Base-by-base conservation (phyloP, 2,329 filamentous ascomycete species). In the Exophiala aquamarina region DNA sequence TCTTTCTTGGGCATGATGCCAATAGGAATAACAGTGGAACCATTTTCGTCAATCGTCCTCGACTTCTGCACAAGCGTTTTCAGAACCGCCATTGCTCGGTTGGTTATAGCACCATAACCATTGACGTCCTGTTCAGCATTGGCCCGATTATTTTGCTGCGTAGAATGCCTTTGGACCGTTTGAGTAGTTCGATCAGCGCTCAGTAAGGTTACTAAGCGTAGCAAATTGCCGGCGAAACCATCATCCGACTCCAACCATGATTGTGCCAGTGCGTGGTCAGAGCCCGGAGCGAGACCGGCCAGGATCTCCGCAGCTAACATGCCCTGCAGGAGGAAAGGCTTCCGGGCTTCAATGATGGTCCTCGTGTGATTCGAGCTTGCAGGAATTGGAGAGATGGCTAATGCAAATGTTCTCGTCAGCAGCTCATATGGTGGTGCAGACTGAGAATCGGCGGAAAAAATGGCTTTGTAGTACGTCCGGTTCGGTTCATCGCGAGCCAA, bases 401-500 rank as follows among this genome's bases (percentile, higher is more conserved):
- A 76, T 3, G 82, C 90, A 66, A 98, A 97, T 1, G 90, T 81
- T 48, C 87, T 83, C 0, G 91, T 96, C 3, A 97, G 74, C 10
- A 97, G 77, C 53, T 96, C 90, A 58, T 84, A 84, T 0, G 87
- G 80, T 6, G 83, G 76, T 1, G 74, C 75, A 8, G 81, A 78
- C 13, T 73, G 72, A 5, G 82, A 77, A 59, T 95, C 90, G 5
- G 84, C 77, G 15, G 83, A 75, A 60, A 97, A 94, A 8, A 97
- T 86, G 32, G 81, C 76, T 64, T 86, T 87, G 72, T 91, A 97
- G 59, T 87, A 84, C 3, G 83, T 83, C 52, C 93, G 77, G 61
- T 98, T 98, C 0, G 93, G 92, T 59, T 97, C 92, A 64, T 97
- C 93, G 41, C 91, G 81, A 3, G 93, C 92, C 19, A 98, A 76